phyloP scores from a whole-genome alignment of 2,329 filamentous ascomycete species.

The Botryotinia calthae region DNA sequence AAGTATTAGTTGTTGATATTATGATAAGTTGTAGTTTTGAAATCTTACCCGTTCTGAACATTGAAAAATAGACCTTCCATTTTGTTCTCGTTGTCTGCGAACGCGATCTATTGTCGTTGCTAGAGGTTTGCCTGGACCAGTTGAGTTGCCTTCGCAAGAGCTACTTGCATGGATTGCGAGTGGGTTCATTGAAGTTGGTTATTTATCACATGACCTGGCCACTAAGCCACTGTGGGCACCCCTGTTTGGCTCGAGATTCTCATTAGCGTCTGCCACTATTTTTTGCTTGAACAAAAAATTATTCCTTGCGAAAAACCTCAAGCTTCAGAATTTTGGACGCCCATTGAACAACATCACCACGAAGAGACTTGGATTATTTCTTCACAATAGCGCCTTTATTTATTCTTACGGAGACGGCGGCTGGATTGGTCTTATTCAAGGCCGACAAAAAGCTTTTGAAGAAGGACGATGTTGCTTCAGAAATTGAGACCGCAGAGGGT shows the following conservation, averaged over 20 bases:
- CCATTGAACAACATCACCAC: slow-evolving; percentile 22
- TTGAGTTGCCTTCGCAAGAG: slow-evolving; percentile 19
- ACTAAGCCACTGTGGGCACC: slow-evolving; percentile 12
- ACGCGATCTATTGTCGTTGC: slow-evolving; percentile 22
- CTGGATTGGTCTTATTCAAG: slow-evolving; percentile 96
- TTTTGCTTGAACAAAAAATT: slow-evolving; percentile 24
- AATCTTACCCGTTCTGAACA: slow-evolving; percentile 78
- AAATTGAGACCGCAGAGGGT: slow-evolving; percentile 77
- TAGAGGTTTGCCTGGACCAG: slow-evolving; percentile 20
- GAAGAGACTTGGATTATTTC: slow-evolving; percentile 17
- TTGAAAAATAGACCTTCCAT: slow-evolving; percentile 97
- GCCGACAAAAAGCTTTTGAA: slow-evolving; percentile 98
- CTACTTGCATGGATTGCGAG: slow-evolving; percentile 17
- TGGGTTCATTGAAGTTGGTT: neutral
- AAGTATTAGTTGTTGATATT: slow-evolving; percentile 24
- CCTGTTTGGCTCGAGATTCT: slow-evolving; percentile 9
- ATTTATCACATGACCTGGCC: slow-evolving; percentile 21
- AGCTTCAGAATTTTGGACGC: slow-evolving; percentile 23
- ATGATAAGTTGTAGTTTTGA: slow-evolving; percentile 26
- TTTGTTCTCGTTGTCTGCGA: slow-evolving; percentile 33
- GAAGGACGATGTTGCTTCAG: slow-evolving; percentile 72
- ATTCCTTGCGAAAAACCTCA: slow-evolving; percentile 30
- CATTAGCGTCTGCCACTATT: slow-evolving; percentile 27
- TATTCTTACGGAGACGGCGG: slow-evolving; percentile 83
- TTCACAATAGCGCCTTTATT: slow-evolving; percentile 74